Conservation (phyloP, 139 green algal species). For the Chlorella sp. region DNA sequence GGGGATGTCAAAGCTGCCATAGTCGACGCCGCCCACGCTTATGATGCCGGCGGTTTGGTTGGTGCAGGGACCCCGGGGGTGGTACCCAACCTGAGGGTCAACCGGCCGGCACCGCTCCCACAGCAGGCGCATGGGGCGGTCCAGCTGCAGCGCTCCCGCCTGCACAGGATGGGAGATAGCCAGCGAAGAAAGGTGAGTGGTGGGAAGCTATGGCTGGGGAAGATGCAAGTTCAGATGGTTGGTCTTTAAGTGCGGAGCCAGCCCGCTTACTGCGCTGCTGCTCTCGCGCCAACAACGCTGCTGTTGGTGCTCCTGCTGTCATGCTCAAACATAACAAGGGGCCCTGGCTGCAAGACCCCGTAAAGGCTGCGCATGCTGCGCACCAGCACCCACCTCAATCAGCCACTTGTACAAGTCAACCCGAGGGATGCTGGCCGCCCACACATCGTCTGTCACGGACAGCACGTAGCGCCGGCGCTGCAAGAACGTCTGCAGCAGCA, state of each 20-base stretch:
- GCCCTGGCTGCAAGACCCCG: background rate
- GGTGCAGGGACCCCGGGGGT: background rate
- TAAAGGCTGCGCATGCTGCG: background rate
- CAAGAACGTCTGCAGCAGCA: background rate
- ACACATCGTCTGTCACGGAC: background rate
- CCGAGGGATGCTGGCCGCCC: background rate
- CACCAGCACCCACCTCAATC: background rate
- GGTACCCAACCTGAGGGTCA: background rate
- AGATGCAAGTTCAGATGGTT: too few relatives aligned
- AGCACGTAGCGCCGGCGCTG: background rate
- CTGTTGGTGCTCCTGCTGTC: too few relatives aligned
- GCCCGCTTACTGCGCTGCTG: too few relatives aligned
- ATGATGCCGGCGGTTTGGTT: background rate
- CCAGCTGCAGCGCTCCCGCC: background rate
- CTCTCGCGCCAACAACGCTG: background rate
- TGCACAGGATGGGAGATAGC: background rate
- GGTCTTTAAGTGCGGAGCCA: too few relatives aligned
- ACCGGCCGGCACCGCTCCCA: background rate
- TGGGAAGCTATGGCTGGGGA: background rate
- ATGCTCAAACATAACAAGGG: too few relatives aligned
- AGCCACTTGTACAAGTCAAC: slow-evolving; percentile 10
- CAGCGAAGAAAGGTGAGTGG: background rate
- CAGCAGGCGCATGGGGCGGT: background rate
- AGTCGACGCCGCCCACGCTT: background rate
- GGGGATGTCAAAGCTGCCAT: background rate